A percentile compares a stretch with the other conserved stretches of the same genome.
Conservation (phyloP, 805 yeast species). For the Vanderwaltozyma tropicalis region DNA sequence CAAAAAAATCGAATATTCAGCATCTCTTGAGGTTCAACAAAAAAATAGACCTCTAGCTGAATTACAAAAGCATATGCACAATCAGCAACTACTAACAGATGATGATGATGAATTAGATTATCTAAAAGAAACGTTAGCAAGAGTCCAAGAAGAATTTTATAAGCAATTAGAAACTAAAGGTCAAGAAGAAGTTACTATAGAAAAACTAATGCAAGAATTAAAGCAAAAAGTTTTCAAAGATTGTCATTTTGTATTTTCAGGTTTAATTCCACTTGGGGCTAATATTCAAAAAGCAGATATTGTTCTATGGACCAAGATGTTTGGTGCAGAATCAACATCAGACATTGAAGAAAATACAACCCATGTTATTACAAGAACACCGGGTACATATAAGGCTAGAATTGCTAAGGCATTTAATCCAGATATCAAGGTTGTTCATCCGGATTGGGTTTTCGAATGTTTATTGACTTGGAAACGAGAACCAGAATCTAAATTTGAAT, state of each 20-base stretch:
- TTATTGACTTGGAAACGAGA: conserved; percentile 67
- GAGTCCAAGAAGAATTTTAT: conserved; percentile 63
- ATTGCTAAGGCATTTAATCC: conserved; percentile 60
- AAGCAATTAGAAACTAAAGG: conserved; percentile 31
- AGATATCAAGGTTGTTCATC: conserved; percentile 65
- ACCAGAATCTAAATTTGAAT: conserved; percentile 47
- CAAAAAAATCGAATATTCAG: conserved; percentile 55
- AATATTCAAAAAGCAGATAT: conserved; percentile 69
- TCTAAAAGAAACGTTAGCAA: conserved; percentile 49
- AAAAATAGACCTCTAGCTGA: conserved; percentile 78
- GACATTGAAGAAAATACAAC: conserved; percentile 69
- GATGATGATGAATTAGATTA: conserved; percentile 69
- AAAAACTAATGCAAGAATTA: conserved; percentile 62
- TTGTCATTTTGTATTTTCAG: conserved; percentile 68
- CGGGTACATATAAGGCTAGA: conserved; percentile 76
- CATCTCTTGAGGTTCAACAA: conserved; percentile 67
- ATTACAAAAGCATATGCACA: conserved; percentile 61
- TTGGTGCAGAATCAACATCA: conserved; percentile 77
- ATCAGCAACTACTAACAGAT: conserved; percentile 46
- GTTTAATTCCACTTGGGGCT: conserved; percentile 79
- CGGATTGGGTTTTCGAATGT: conserved; percentile 88
- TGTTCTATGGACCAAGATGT: conserved; percentile 83
- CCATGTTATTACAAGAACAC: conserved; percentile 74
- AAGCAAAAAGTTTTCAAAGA: conserved; percentile 59
- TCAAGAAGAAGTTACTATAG: conserved; percentile 51